Evolutionary conservation across 495 filamentous ascomycete species (phyloP), one percentile per base, ranked within the genome.

Genomic region (Chaetomium cochliodes): DNA sequence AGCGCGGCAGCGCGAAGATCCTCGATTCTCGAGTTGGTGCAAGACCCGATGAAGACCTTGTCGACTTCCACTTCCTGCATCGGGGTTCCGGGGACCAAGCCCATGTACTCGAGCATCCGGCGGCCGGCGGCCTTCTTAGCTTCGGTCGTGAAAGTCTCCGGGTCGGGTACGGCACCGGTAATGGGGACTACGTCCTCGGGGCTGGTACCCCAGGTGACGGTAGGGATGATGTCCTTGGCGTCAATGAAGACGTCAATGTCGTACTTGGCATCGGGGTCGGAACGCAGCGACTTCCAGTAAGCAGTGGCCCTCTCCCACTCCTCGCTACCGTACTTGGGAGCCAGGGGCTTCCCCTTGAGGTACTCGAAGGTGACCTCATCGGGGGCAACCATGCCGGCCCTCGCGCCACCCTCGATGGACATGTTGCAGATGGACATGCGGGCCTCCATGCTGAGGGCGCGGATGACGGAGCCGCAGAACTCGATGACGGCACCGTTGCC

Each of bases 351-450:
- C 55, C 87, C 91, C 82, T 93, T 91, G 67, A 98, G 89, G 73
- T 98, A 98, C 69, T 96, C 90, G 71, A 97, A 93, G 6, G 94
- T 98, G 51, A 82, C 90, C 75, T 96, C 88, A 66, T 98, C 94
- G 3, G 94, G 94, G 28, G 94, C 94, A 62, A 98, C 87, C 91
- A 98, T 93, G 64, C 94, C 94, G 63, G 94, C 93, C 80, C 94
- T 85, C 46, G 94, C 94, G 79, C 94, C 94, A 64, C 80, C 94
- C 81, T 98, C 94, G 73, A 98, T 97, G n/a, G 93, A 92, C 94
- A 98, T 98, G 81, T 98, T 98, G 79, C 94, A 98, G 74, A 98
- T 94, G 62, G 92, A 96, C 93, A 98, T 98, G 71, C 94, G 88
- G 44, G 94, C 94, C 75, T 98, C 94, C 86, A 98, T 97, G 78